phyloP scores from a whole-genome alignment of 2,329 filamentous ascomycete species.

The Fusarium nematophilum region DNA sequence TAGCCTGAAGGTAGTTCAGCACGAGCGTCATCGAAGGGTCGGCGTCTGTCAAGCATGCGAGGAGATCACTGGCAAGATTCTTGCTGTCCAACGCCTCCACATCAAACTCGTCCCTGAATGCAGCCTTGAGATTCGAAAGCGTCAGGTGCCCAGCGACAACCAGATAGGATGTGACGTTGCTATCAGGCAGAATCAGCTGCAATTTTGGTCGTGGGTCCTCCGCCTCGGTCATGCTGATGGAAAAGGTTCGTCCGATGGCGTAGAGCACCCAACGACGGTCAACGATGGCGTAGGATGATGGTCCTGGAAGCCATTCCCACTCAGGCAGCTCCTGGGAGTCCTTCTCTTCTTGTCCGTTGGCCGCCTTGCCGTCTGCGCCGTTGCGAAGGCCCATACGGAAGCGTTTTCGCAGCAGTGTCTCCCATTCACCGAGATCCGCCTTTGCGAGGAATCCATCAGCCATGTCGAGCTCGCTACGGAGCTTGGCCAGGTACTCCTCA shows the following conservation, averaged over 20 bases:
- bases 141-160: constrained; percentile 71
- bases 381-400: constrained; percentile 57
- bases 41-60: constrained; percentile 70
- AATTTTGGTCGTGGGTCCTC: constrained; percentile 50
- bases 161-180: constrained; percentile 68
- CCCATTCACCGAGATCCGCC: constrained; percentile 61
- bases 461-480: constrained; percentile 55
- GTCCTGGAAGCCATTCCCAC: constrained; percentile 63
- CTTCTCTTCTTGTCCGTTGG: constrained; percentile 23
- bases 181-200: constrained; percentile 58
- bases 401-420: constrained; percentile 60
- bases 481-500: constrained; percentile 60
- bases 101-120: constrained; percentile 62
- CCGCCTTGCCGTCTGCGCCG: constrained; percentile 31
- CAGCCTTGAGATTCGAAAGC: constrained; percentile 67
- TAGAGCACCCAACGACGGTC: constrained; percentile 75
- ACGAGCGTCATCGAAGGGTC: constrained; percentile 77
- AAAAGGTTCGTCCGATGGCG: constrained; percentile 70
- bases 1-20: constrained; percentile 72
- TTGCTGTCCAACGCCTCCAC: constrained; percentile 56
- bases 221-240: constrained; percentile 59
- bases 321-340: constrained; percentile 50
- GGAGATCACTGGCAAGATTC: constrained; percentile 69
- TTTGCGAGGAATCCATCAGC: constrained; percentile 61
- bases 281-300: constrained; percentile 62